These are phyloP conservation scores for Chalciporus piperatus DNA, from an alignment of 768 basidiomycete species.

Conservation along the genomic window DNA sequence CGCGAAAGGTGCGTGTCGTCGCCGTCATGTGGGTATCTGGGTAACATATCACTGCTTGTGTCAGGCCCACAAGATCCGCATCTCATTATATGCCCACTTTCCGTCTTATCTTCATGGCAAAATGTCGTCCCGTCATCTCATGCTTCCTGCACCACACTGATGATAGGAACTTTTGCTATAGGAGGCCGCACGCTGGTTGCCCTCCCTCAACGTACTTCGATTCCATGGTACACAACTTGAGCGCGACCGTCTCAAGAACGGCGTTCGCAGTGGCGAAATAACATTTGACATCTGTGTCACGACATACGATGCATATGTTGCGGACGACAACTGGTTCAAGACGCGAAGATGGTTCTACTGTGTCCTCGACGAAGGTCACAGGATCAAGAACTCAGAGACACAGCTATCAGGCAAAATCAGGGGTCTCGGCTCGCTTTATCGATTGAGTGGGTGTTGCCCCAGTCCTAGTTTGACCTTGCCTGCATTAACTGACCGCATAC, in stretches of 20 bases:
- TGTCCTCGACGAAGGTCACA: constrained; percentile 67
- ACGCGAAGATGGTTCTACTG: constrained; percentile 53
- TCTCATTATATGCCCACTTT: constrained; percentile 71
- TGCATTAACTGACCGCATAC: not conserved
- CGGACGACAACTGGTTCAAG: constrained; percentile 62
- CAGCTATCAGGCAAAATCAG: constrained; percentile 51
- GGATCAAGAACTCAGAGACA: constrained; percentile 67
- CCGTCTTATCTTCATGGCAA: constrained; percentile 61
- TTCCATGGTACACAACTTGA: constrained; percentile 59
- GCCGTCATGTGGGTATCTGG: not conserved
- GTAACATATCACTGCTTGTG: not conserved
- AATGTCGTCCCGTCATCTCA: constrained; percentile 31
- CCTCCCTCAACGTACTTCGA: constrained; percentile 50
- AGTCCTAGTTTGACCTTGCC: not conserved
- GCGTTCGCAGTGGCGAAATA: constrained; percentile 35
- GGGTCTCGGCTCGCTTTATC: constrained; percentile 52
- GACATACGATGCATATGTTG: constrained; percentile 64
- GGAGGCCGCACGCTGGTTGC: constrained; percentile 56
- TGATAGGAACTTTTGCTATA: constrained; percentile 14
- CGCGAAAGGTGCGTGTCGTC: constrained; percentile 34
- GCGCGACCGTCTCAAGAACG: constrained; percentile 52
- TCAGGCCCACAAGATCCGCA: constrained; percentile 53
- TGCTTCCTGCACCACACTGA: not conserved
- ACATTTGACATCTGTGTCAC: constrained; percentile 55
- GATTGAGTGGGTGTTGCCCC: constrained; percentile 43